Evolutionary conservation across 192 early-diverging fungal genomes (phyloP), one percentile per base, ranked within the genome.

Genomic region (Coemansia sp.): DNA sequence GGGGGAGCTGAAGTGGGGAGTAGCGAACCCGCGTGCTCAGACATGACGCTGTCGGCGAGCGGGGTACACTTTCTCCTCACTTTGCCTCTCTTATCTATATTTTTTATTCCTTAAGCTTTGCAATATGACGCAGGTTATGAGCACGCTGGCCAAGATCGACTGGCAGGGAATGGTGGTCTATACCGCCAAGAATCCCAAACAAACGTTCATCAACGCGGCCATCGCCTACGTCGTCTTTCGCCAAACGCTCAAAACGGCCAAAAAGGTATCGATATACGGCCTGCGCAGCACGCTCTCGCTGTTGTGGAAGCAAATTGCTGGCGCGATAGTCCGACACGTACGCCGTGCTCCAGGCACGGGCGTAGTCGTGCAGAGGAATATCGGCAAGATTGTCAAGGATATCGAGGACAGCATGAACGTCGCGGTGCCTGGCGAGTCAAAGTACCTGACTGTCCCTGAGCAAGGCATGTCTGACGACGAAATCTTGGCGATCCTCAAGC

Each of bases 361-460:
- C 72, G 67, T 76, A 4, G 85, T 89, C 27, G 86, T 98, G 62
- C 83, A 93, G 62, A 78, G 75, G 6, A 91, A 95, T 72, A 85
- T 98, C 53, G 85, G 80, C 69, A 95, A 93, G 84, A 84, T 85
- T 17, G 81, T 95, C 61, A 83, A 78, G 59, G 88, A 89, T n/a
- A 90, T 98, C 50, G 91, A 97, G 68, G 85, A 91, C 35, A 88
- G 88, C 70, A 88, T 96, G 70, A 79, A 86, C 36, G 75, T 84
- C 8, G 83, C 89, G 64, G 79, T 89, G 8, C 88, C 84, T 2
- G 88, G 88, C 36, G 84, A 86, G 59, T 71, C 86, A 14, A 84
- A 88, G 66, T 91, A 92, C 74, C 76, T 84, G 45, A 61, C 77
- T 7, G 82, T 96, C 53, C 94, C 94, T 36, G 70, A 69, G 24